Conservation (phyloP, 1,139 yeast species). For the Debaryomyces sp. region DNA sequence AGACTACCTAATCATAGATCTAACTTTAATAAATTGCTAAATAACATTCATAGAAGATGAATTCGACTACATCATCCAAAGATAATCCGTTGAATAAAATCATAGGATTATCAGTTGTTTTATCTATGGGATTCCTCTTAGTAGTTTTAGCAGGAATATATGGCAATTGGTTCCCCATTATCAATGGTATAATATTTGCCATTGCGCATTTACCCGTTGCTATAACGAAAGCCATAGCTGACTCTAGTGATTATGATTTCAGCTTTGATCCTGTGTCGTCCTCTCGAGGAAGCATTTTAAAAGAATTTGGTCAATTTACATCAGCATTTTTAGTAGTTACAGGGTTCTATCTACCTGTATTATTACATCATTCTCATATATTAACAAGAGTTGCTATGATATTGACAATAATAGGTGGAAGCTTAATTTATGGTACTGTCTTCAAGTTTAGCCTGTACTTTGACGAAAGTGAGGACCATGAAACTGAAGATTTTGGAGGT, state of each 20-base stretch:
- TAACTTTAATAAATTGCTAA: not conserved
- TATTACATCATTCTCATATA: constrained; percentile 64
- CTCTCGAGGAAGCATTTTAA: constrained; percentile 31
- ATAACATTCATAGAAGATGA: constrained; percentile 23
- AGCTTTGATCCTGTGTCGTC: constrained; percentile 44
- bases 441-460: constrained; percentile 73
- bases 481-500: constrained; percentile 11
- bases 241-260: constrained; percentile 46
- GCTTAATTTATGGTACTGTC: constrained; percentile 71
- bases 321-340: constrained; percentile 69
- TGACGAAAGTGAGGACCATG: constrained; percentile 56
- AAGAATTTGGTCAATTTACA: constrained; percentile 67
- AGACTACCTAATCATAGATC: not conserved
- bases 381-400: constrained; percentile 60
- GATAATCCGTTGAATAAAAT: constrained; percentile 70
- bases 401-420: constrained; percentile 71
- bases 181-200: constrained; percentile 54
- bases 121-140: constrained; percentile 77
- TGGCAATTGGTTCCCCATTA: constrained; percentile 78
- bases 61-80: constrained; percentile 28
- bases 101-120: constrained; percentile 70
- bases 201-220: constrained; percentile 73
- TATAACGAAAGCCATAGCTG: constrained; percentile 35
- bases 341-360: constrained; percentile 68
- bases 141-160: constrained; percentile 77